Evolutionary conservation across 257 asterid genomes (phyloP).

Genomic region (Solanum commersonii): DNA sequence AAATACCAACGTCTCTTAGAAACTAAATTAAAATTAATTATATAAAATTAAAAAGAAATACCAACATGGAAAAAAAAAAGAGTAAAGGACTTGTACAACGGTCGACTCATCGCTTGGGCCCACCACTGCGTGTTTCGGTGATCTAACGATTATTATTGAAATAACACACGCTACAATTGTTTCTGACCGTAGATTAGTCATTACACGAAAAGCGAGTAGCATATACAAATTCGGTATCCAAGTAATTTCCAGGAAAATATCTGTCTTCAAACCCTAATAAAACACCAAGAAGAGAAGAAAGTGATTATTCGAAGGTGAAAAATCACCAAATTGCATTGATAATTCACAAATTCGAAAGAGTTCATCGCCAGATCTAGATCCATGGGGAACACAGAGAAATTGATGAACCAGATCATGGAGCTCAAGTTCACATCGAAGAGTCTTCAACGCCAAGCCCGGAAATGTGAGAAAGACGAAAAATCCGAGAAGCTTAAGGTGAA

Average conservation of each 20-base stretch:
- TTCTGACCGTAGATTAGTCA: not conserved
- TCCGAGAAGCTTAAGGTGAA: conserved; percentile 87
- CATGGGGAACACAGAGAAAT: conserved; percentile 88
- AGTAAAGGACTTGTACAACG: not conserved
- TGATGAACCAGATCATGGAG: conserved; percentile 93
- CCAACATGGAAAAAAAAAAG: not conserved
- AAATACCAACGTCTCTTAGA: not conserved
- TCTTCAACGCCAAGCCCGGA: conserved; percentile 82
- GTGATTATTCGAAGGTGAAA: not conserved
- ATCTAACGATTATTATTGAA: not conserved
- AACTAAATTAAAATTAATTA: not conserved
- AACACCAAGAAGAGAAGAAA: not conserved
- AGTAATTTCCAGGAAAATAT: not conserved
- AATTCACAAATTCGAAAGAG: not conserved
- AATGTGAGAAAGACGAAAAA: conserved; percentile 95
- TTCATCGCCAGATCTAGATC: not conserved
- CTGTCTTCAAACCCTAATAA: not conserved
- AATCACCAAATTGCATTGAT: not conserved
- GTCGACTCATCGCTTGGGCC: not conserved
- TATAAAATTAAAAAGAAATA: not conserved
- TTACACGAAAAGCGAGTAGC: not conserved
- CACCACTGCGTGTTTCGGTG: not conserved
- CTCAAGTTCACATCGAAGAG: conserved; percentile 80
- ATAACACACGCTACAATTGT: not conserved
- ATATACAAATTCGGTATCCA: not conserved